Conservation (phyloP, 2,329 filamentous ascomycete species). For the Trichoderma sp. region DNA sequence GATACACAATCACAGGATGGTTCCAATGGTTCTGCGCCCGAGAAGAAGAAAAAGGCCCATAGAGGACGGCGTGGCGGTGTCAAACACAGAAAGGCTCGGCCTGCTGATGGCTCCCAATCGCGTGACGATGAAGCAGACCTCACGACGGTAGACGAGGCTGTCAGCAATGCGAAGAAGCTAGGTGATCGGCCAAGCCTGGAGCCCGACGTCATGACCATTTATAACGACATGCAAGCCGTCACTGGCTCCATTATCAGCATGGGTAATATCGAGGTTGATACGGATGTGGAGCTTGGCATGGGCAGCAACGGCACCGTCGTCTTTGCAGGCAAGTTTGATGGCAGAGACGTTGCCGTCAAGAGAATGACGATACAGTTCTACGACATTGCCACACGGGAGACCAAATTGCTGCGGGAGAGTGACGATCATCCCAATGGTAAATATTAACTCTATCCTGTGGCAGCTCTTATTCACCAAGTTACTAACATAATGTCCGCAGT, state of each 20-base stretch:
- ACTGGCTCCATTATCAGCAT: constrained; percentile 59
- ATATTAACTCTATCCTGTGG: constrained; percentile 16
- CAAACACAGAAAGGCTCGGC: constrained; percentile 60
- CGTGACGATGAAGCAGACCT: constrained; percentile 45
- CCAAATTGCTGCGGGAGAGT: constrained; percentile 83
- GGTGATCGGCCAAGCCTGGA: constrained; percentile 54
- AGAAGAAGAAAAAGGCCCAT: constrained; percentile 67
- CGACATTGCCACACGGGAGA: constrained; percentile 92
- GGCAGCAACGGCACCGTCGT: constrained; percentile 98
- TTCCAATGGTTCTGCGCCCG: constrained; percentile 26
- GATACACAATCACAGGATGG: not conserved
- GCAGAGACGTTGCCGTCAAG: constrained; percentile 91
- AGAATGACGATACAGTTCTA: constrained; percentile 95
- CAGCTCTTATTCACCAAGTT: not conserved
- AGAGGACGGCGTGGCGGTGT: constrained; percentile 70
- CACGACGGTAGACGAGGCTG: constrained; percentile 59
- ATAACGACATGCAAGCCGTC: constrained; percentile 57
- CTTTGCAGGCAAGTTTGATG: constrained; percentile 91
- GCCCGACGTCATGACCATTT: constrained; percentile 58
- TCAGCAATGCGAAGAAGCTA: constrained; percentile 57
- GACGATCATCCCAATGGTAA: constrained; percentile 86
- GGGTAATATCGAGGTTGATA: constrained; percentile 62
- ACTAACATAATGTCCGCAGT: constrained; percentile 47
- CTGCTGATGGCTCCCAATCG: constrained; percentile 51
- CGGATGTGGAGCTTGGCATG: constrained; percentile 63